Evolutionary conservation across 169 alveolate species (phyloP).

Genomic region (Plasmodium malariae): DNA sequence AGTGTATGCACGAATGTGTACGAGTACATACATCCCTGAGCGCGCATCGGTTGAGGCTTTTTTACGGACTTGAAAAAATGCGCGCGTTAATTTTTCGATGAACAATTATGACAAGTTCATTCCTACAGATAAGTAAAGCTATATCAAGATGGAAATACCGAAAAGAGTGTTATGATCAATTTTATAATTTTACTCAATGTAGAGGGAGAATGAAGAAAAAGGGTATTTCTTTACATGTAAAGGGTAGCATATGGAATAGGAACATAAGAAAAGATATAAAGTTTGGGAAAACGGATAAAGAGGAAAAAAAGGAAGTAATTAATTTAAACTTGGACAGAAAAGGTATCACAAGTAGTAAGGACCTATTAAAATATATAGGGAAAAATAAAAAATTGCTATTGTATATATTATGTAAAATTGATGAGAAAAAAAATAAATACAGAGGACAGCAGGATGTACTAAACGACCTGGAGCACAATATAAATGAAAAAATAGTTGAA

Average conservation of each 20-base stretch:
- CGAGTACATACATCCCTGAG: not conserved
- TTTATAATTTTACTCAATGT: too few relatives aligned
- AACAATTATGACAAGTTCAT: too few relatives aligned
- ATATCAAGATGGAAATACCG: too few relatives aligned
- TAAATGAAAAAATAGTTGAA: slow-evolving; percentile 5
- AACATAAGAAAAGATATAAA: not conserved
- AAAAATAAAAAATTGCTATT: slow-evolving; percentile 37
- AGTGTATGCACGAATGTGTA: not conserved
- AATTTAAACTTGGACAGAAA: slow-evolving; percentile 14
- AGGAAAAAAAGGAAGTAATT: not conserved
- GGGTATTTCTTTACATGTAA: too few relatives aligned
- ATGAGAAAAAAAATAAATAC: slow-evolving; percentile 18
- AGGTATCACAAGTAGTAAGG: slow-evolving; percentile 18
- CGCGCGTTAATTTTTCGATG: too few relatives aligned
- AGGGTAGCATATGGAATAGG: not conserved
- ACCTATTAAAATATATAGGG: slow-evolving; percentile 24
- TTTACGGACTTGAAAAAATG: too few relatives aligned
- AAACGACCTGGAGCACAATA: slow-evolving; percentile 1
- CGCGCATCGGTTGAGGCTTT: not conserved
- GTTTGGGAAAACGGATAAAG: not conserved
- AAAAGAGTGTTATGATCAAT: too few relatives aligned
- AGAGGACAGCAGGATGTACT: not conserved
- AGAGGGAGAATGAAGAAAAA: too few relatives aligned
- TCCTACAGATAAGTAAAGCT: too few relatives aligned
- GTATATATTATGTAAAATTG: slow-evolving; percentile 30